A percentile compares a stretch with the other conserved stretches of the same genome.
These are phyloP conservation scores for Trichoderma sp. DNA, from an alignment of 2,329 filamentous ascomycete genomes.

Conservation along the genomic window DNA sequence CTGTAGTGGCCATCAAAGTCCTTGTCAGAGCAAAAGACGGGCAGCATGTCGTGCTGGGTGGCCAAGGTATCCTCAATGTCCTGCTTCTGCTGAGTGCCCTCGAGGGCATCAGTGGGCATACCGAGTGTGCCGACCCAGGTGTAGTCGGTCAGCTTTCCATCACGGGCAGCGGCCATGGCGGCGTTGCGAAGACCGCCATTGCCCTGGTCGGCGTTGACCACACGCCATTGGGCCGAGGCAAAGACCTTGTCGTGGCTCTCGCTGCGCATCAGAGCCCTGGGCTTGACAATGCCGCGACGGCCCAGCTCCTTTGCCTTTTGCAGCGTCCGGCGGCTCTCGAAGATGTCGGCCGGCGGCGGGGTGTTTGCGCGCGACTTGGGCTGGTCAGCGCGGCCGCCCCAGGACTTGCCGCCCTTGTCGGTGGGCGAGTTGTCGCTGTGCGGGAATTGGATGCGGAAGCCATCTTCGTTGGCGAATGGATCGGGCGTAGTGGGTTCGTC, in stretches of 20 bases:
- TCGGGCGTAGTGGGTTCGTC: conserved; percentile 49
- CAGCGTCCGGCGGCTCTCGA: conserved; percentile 63
- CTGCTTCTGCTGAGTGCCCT: conserved; percentile 71
- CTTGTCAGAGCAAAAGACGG: conserved; percentile 84
- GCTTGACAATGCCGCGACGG: conserved; percentile 60
- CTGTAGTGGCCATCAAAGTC: conserved; percentile 94
- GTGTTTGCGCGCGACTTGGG: conserved; percentile 74
- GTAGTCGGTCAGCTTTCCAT: conserved; percentile 70
- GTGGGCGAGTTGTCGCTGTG: conserved; percentile 62
- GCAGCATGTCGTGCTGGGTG: conserved; percentile 78
- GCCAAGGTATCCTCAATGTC: conserved; percentile 82
- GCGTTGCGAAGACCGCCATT: conserved; percentile 92
- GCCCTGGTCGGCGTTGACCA: conserved; percentile 84
- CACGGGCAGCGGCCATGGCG: conserved; percentile 72
- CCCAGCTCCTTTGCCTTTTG: conserved; percentile 61
- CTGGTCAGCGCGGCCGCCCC: conserved; percentile 76
- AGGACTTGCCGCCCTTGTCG: conserved; percentile 74
- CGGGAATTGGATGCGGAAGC: conserved; percentile 58
- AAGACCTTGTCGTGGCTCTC: conserved; percentile 70
- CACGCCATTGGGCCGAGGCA: conserved; percentile 76
- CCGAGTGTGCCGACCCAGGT: conserved; percentile 92
- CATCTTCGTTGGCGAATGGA: conserved; percentile 61
- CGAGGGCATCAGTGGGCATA: conserved; percentile 87
- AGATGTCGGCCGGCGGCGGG: conserved; percentile 73
- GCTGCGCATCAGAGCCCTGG: conserved; percentile 53